Evolutionary conservation across 331 rosid species (phyloP).

Genomic region (Malus hybrid): DNA sequence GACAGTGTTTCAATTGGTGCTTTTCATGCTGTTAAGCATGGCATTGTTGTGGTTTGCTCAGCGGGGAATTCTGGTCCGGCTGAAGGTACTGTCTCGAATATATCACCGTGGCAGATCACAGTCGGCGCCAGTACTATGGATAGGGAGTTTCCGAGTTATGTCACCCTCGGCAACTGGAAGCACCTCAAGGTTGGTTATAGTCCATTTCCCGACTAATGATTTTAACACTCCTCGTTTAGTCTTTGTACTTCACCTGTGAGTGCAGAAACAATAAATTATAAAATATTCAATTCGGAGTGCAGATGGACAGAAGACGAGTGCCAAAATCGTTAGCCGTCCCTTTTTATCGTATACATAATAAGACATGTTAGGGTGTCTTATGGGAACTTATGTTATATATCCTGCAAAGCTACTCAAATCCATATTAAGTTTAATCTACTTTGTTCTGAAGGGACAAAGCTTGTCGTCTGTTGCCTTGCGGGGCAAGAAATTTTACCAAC

Average conservation of each 20-base stretch:
- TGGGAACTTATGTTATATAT: not conserved
- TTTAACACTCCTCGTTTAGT: not conserved
- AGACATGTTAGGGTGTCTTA: not conserved
- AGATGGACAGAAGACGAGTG: not conserved
- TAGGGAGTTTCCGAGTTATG: conserved; percentile 57
- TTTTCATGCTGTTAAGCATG: conserved; percentile 66
- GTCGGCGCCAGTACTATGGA: conserved; percentile 94
- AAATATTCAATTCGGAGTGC: not conserved
- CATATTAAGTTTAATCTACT: not conserved
- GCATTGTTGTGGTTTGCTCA: conserved; percentile 80
- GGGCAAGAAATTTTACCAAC: conserved; percentile 35
- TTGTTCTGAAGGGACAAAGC: conserved; percentile 62
- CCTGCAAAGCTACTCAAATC: not conserved
- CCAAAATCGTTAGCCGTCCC: not conserved
- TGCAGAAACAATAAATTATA: too few species aligned
- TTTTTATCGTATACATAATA: not conserved
- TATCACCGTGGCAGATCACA: conserved; percentile 70
- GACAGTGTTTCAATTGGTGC: conserved; percentile 80
- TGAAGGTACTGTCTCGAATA: conserved; percentile 40
- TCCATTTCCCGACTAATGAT: not conserved
- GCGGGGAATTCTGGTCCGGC: conserved; percentile 81
- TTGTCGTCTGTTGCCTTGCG: conserved; percentile 40
- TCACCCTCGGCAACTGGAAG: conserved; percentile 46
- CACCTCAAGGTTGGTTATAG: conserved; percentile 36
- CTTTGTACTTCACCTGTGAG: too few species aligned